These are phyloP conservation scores for Candida neerlandica DNA, from an alignment of 1,139 yeast species.

Conservation along the genomic window DNA sequence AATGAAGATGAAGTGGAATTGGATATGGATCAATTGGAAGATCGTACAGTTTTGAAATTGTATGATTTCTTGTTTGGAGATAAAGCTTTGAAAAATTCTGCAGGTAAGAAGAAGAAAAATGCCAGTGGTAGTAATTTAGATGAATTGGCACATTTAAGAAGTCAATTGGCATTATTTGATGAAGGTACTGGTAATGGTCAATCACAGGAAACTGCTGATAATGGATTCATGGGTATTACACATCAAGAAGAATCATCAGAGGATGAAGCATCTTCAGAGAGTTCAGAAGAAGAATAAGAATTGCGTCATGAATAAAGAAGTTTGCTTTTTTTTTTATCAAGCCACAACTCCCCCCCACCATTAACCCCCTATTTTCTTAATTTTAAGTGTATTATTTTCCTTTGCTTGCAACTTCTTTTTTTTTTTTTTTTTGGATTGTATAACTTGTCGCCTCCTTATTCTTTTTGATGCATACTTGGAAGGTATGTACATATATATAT, in stretches of 20 bases:
- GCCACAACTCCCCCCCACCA: background rate
- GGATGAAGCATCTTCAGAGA: conserved; percentile 52
- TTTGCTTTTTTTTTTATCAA: background rate
- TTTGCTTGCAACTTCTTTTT: background rate
- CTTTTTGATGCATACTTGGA: background rate
- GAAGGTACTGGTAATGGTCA: conserved; percentile 34
- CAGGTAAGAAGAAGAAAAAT: conserved; percentile 54
- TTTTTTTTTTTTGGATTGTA: background rate
- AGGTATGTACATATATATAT: background rate
- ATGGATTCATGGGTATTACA: conserved; percentile 31
- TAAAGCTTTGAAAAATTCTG: conserved; percentile 42
- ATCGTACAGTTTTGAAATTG: conserved; percentile 76
- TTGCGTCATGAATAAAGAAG: background rate
- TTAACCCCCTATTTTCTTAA: background rate
- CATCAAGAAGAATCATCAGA: conserved; percentile 48
- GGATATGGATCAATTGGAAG: conserved; percentile 93
- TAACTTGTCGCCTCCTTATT: background rate
- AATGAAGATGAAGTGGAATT: conserved; percentile 88
- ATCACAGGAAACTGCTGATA: conserved; percentile 15
- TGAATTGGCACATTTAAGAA: conserved; percentile 82
- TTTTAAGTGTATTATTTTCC: conserved; percentile 1
- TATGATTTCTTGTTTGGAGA: conserved; percentile 77
- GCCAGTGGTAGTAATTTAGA: conserved; percentile 68
- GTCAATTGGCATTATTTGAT: conserved; percentile 79
- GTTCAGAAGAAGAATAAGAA: conserved; percentile 65